Conservation (phyloP, 805 yeast genomes). For the Kurtzmaniella fragi region DNA sequence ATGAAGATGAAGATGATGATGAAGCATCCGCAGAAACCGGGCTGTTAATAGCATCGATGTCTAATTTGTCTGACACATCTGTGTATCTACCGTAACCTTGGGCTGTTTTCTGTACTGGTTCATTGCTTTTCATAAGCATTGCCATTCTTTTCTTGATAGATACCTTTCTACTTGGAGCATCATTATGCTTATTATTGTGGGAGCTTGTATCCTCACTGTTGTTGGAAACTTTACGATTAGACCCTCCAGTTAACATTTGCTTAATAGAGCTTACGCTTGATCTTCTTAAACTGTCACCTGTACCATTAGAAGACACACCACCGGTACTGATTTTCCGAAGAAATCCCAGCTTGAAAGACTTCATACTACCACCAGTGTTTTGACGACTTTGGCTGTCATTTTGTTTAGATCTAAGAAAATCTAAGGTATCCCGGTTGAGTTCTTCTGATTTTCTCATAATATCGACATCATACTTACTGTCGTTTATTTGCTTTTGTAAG, state of each 20-base stretch:
- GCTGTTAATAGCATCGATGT: slow-evolving; percentile 26
- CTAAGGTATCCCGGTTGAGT: slow-evolving; percentile 24
- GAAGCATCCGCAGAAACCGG: slow-evolving; percentile 1
- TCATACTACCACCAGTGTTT: slow-evolving; percentile 39
- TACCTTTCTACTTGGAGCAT: slow-evolving; percentile 15
- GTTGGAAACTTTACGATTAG: slow-evolving; percentile 11
- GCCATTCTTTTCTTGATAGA: slow-evolving; percentile 55
- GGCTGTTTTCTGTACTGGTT: slow-evolving; percentile 56
- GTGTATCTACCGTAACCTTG: slow-evolving; percentile 79
- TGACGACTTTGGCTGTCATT: slow-evolving; percentile 18
- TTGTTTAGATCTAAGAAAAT: slow-evolving; percentile 32
- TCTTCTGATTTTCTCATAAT: slow-evolving; percentile 15
- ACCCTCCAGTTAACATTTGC: slow-evolving; percentile 24
- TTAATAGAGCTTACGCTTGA: slow-evolving; percentile 26
- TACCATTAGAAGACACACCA: slow-evolving; percentile 16
- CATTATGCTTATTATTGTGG: not conserved
- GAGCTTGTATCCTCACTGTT: slow-evolving; percentile 3
- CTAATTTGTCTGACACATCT: slow-evolving; percentile 34
- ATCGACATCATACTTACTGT: slow-evolving; percentile 16
- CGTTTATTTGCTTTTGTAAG: slow-evolving; percentile 27
- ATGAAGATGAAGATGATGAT: not conserved
- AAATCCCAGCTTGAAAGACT: slow-evolving; percentile 23
- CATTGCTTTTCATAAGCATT: slow-evolving; percentile 39
- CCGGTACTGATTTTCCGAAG: slow-evolving; percentile 39
- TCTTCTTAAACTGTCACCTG: slow-evolving; percentile 17